Evolutionary conservation across 2,329 filamentous ascomycete species (phyloP), one percentile per base, ranked within the genome.

Genomic region (Neofusicoccum sp.): DNA sequence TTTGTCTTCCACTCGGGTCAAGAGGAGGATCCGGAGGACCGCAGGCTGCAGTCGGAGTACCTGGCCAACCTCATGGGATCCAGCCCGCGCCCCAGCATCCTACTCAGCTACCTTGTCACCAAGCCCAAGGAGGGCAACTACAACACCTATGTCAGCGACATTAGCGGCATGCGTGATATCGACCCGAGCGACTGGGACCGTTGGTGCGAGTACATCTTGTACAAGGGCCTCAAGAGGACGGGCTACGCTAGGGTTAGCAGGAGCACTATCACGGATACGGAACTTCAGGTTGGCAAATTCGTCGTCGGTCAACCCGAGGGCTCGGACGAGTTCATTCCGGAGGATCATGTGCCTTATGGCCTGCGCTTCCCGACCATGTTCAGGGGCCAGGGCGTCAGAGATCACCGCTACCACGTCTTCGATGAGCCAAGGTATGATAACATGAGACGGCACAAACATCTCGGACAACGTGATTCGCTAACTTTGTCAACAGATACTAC

Each of bases 1-100:
- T 96, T 97, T 64, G 95, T 99, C 60, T 99, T 99, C 85, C 95
- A 99, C 79, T 98, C 93, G 0, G 95, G 95, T 11, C 95, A 99
- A 73, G 93, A 99, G 76, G 95, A 99, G 75, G 95, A 99, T 69
- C 87, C 87, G 0, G 93, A 98, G 73, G 95, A 99, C 69, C 85
- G 95, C 60, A 84, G 93, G 30, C 82, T 96, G 57, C 95, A 99
- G 77, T 86, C 86, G 0, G 84, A 91, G 72, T 99, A 97, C 70
- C 82, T 99, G 7, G 84, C 93, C 1, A 85, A 91, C 61, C 80
- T 96, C 51, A 99, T 99, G 95, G 90, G 90, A 45, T 86, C 85
- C 28, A 89, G 89, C 1, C 79, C 86, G 11, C 86, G 93, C 1
- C 95, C 95, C 0, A 83, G 91, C 26, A 89, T 99, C 64, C 78